These are phyloP conservation scores for Podila epicladia DNA, from an alignment of 192 early-diverging fungal species.

Conservation along the genomic window DNA sequence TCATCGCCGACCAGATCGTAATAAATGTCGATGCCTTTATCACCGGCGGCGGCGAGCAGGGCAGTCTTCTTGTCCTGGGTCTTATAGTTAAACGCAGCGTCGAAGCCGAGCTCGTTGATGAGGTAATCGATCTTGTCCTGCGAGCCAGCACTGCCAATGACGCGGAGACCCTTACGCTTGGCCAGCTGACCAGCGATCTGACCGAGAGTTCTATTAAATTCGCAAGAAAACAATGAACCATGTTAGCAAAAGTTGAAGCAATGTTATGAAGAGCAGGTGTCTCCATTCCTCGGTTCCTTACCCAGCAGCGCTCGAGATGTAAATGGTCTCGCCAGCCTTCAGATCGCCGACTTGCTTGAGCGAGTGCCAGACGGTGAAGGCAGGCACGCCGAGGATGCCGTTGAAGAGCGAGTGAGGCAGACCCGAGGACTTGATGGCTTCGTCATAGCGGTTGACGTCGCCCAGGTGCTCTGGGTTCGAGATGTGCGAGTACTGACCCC, in stretches of 20 bases:
- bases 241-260: background rate
- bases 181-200: slow-evolving; percentile 78
- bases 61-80: slow-evolving; percentile 14
- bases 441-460: slow-evolving; percentile 50
- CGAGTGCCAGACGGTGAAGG: slow-evolving; percentile 38
- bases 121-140: slow-evolving; percentile 86
- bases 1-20: slow-evolving; percentile 80
- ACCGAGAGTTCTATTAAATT: slow-evolving; percentile 68
- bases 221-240: background rate
- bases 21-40: slow-evolving; percentile 77
- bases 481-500: slow-evolving; percentile 51
- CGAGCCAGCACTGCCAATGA: slow-evolving; percentile 85
- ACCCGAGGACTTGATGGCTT: slow-evolving; percentile 66
- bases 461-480: slow-evolving; percentile 32
- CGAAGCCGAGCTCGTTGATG: slow-evolving; percentile 73
- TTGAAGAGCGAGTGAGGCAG: slow-evolving; percentile 5
- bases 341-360: slow-evolving; percentile 75
- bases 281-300: background rate
- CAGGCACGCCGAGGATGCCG: slow-evolving; percentile 9
- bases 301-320: slow-evolving; percentile 32
- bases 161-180: slow-evolving; percentile 76
- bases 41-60: background rate
- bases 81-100: slow-evolving; percentile 96
- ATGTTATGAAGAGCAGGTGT: too few species aligned
- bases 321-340: slow-evolving; percentile 84